Evolutionary conservation across 2,329 filamentous ascomycete genomes (phyloP).

Genomic region (Rutstroemia sp.): DNA sequence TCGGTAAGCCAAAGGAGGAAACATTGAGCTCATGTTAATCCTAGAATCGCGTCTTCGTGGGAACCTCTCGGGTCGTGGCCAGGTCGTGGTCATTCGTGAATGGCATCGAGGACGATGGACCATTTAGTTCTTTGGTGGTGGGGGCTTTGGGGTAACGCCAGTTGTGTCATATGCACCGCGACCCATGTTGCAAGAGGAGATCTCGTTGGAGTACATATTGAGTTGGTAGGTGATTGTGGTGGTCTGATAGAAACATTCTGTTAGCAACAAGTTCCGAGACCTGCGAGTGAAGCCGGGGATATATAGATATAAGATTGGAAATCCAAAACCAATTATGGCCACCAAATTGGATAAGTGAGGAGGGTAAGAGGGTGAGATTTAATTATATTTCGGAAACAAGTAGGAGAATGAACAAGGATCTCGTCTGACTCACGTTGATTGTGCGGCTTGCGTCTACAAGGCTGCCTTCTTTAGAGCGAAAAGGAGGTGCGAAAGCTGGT

Average conservation of each 20-base stretch:
- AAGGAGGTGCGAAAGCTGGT: conserved; percentile 4
- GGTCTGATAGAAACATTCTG: conserved; percentile 4
- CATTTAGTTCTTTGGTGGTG: conserved; percentile 27
- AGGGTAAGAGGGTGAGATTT: neutral
- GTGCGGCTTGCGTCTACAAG: conserved; percentile 7
- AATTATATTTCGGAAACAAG: conserved; percentile 6
- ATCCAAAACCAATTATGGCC: neutral
- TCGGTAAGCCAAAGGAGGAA: conserved; percentile 1
- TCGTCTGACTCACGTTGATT: conserved; percentile 22
- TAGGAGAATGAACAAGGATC: neutral
- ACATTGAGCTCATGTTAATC: neutral
- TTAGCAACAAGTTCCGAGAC: neutral
- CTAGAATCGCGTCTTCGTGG: conserved; percentile 3
- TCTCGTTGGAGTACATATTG: conserved; percentile 25
- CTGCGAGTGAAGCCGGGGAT: neutral
- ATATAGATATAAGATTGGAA: neutral
- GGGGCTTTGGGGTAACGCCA: conserved; percentile 39
- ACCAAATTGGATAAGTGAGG: neutral
- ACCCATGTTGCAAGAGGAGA: conserved; percentile 37
- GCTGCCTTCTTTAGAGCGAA: conserved; percentile 9
- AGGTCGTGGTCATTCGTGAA: conserved; percentile 9
- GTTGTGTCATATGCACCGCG: conserved; percentile 47
- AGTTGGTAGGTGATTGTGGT: neutral
- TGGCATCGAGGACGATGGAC: conserved; percentile 1
- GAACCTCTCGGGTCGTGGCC: conserved; percentile 3